phyloP scores from a whole-genome alignment of 1,284 basidiomycete genomes.

The Trichosporon coremiiforme region DNA sequence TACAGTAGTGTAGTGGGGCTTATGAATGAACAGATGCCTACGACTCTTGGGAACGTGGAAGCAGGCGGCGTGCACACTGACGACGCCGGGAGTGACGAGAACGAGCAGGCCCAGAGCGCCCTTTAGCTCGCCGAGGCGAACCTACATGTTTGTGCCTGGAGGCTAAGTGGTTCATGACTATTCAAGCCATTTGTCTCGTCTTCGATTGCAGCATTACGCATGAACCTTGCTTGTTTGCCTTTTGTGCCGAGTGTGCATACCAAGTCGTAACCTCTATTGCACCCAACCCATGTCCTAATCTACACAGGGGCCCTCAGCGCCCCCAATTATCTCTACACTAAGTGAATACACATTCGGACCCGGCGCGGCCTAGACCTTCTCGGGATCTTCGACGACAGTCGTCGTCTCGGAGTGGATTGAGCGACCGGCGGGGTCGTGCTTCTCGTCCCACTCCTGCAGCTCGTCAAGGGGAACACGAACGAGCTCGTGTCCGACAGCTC shows the following conservation, averaged over 20 bases:
- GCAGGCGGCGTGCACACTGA: not conserved
- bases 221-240: not conserved
- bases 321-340: too few relatives aligned
- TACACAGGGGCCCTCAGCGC: too few relatives aligned
- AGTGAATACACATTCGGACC: too few relatives aligned
- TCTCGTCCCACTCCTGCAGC: slow-evolving; percentile 33
- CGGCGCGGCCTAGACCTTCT: not conserved
- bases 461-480: slow-evolving; percentile 33
- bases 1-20: not conserved
- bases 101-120: not conserved
- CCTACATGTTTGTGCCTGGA: not conserved
- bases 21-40: slow-evolving; percentile 10
- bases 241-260: not conserved
- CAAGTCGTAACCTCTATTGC: too few relatives aligned
- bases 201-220: not conserved
- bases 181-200: not conserved
- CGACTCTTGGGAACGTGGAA: not conserved
- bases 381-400: not conserved
- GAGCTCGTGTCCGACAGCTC: slow-evolving; percentile 36
- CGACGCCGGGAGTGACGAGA: not conserved
- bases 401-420: not conserved
- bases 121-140: not conserved
- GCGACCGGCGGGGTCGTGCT: slow-evolving; percentile 31
- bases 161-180: not conserved
- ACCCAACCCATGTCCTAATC: too few relatives aligned